Evolutionary conservation across 139 green algal genomes (phyloP).

Genomic region (Astrephomene gubernaculifera): DNA sequence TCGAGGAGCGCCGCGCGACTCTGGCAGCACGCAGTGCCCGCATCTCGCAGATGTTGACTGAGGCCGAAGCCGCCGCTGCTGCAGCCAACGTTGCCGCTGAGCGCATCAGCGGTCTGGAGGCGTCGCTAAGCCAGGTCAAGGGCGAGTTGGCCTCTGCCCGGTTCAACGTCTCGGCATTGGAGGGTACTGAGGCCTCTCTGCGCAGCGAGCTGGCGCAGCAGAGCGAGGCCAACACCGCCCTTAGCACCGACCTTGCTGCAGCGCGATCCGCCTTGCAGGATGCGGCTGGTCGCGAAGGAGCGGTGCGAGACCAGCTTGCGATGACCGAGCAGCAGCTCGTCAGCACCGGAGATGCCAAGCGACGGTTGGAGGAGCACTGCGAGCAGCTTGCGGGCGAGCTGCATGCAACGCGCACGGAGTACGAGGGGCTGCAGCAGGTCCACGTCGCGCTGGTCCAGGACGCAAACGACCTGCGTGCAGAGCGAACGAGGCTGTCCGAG

Average conservation of each 20-base stretch:
- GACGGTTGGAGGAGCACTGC: not conserved
- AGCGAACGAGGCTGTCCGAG: not conserved
- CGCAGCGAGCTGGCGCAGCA: not conserved
- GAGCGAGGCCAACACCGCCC: not conserved
- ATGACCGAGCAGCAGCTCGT: not conserved
- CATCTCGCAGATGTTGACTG: not conserved
- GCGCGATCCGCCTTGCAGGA: not conserved
- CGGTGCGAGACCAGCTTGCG: not conserved
- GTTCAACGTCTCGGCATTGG: not conserved
- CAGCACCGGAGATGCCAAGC: not conserved
- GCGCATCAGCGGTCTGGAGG: not conserved
- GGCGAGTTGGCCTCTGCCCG: not conserved
- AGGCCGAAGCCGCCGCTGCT: not conserved
- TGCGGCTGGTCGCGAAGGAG: not conserved
- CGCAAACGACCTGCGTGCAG: not conserved
- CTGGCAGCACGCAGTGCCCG: not conserved
- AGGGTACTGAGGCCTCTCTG: not conserved
- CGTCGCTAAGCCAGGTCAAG: not conserved
- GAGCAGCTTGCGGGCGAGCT: not conserved
- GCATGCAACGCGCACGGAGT: not conserved
- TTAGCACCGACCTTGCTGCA: not conserved
- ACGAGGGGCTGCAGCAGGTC: not conserved
- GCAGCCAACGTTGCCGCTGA: not conserved
- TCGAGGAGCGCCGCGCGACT: not conserved
- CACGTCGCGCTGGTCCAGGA: not conserved